Conservation (phyloP, 768 basidiomycete genomes). For the Holtermannia corniformis region DNA sequence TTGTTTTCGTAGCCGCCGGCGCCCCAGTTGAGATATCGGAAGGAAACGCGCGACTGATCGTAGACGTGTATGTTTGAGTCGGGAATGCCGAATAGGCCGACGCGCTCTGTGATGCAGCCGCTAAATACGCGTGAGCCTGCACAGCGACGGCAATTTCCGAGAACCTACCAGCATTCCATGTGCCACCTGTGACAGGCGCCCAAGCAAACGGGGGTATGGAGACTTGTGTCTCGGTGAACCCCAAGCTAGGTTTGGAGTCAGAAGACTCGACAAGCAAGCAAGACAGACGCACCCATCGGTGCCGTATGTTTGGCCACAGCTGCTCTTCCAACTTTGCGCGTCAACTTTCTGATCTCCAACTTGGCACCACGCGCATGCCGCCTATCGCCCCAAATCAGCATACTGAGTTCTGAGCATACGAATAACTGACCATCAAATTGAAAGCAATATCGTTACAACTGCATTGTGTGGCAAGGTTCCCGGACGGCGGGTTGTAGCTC, state of each 20-base stretch:
- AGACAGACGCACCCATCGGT: conserved; percentile 3
- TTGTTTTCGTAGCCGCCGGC: too few relatives aligned
- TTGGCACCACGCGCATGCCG: conserved; percentile 14
- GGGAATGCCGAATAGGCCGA: not conserved
- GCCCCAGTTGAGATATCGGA: too few relatives aligned
- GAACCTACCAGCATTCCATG: not conserved
- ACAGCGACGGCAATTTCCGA: too few relatives aligned
- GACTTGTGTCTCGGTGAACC: conserved; percentile 7
- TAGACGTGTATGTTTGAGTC: not conserved
- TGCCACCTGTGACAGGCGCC: not conserved
- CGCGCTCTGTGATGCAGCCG: not conserved
- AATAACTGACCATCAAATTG: conserved; percentile 22
- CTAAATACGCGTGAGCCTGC: too few relatives aligned
- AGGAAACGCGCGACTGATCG: not conserved
- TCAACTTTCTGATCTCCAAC: conserved; percentile 1
- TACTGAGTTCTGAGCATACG: not conserved
- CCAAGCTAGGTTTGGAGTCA: conserved; percentile 4
- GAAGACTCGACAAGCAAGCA: not conserved
- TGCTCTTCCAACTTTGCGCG: not conserved
- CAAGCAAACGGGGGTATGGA: conserved; percentile 12
- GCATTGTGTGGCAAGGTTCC: conserved; percentile 7
- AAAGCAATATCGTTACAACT: conserved; percentile 28
- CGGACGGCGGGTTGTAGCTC: conserved; percentile 17
- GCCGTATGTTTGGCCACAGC: conserved; percentile 4
- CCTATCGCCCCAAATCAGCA: conserved; percentile 3